Percentiles rank a stretch among this genome's conserved stretches.
These are phyloP conservation scores for Ogataea glucozyma DNA, from an alignment of 805 yeast genomes.

Conservation along the genomic window DNA sequence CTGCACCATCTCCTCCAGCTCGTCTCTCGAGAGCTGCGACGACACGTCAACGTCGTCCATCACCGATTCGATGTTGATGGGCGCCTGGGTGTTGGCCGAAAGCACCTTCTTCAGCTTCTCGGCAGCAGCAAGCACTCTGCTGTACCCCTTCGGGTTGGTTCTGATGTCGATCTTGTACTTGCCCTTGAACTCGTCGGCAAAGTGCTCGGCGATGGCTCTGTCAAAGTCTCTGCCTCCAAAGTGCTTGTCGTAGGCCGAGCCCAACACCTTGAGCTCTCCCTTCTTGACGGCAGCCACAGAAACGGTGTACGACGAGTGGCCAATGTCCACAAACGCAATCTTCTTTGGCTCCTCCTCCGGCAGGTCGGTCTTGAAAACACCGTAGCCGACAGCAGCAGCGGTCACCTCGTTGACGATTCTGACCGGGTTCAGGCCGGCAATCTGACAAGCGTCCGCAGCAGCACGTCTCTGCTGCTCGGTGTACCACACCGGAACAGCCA, in stretches of 20 bases:
- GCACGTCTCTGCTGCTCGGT: slow-evolving; percentile 96
- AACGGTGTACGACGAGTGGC: slow-evolving; percentile 93
- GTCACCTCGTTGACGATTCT: slow-evolving; percentile 97
- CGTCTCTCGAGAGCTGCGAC: slow-evolving; percentile 84
- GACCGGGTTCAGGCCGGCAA: slow-evolving; percentile 97
- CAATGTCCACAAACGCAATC: slow-evolving; percentile 94
- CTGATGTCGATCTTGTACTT: slow-evolving; percentile 93
- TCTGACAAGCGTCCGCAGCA: slow-evolving; percentile 88
- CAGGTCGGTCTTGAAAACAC: slow-evolving; percentile 95
- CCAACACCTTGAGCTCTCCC: slow-evolving; percentile 93
- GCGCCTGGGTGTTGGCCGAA: slow-evolving; percentile 94
- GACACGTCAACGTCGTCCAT: slow-evolving; percentile 97
- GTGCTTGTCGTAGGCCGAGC: slow-evolving; percentile 90
- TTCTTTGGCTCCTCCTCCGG: slow-evolving; percentile 92
- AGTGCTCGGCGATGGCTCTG: slow-evolving; percentile 89
- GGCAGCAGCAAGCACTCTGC: slow-evolving; percentile 87
- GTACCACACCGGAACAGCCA: slow-evolving; percentile 97
- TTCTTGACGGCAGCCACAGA: slow-evolving; percentile 87
- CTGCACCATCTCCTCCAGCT: slow-evolving; percentile 83
- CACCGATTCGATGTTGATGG: slow-evolving; percentile 91
- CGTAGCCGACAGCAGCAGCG: slow-evolving; percentile 99
- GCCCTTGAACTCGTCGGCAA: slow-evolving; percentile 86
- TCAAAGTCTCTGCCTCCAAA: slow-evolving; percentile 99
- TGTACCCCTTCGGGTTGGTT: slow-evolving; percentile 91
- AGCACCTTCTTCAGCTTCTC: slow-evolving; percentile 94